Conservation (phyloP, 345 rosid species). For the Populus tremula region DNA sequence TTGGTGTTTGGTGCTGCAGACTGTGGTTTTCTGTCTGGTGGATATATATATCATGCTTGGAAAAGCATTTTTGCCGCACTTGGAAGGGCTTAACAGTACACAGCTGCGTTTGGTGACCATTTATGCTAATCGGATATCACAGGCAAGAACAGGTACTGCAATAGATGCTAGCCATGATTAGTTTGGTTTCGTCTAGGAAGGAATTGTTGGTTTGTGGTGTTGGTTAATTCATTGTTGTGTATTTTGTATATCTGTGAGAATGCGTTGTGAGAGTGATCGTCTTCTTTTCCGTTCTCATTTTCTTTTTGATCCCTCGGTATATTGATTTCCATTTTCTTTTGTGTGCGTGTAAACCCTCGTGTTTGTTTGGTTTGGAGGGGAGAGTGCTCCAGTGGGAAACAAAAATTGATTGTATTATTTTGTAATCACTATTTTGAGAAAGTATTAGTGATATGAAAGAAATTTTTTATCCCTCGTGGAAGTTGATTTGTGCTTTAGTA, state of each 20-base stretch:
- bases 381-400: constrained; percentile 21
- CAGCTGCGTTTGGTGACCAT: constrained; percentile 90
- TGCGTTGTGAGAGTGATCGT: constrained; percentile 23
- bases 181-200: constrained; percentile 8
- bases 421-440: constrained; percentile 31
- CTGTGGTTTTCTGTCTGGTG: constrained; percentile 97
- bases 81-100: constrained; percentile 89
- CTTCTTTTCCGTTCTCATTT: constrained; percentile 2
- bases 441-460: not conserved
- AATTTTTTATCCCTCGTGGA: not conserved
- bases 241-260: constrained; percentile 56
- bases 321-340: not conserved
- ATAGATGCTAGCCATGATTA: constrained; percentile 48
- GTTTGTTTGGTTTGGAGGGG: constrained; percentile 25
- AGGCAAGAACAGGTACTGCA: constrained; percentile 82
- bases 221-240: constrained; percentile 35
- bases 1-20: constrained; percentile 44
- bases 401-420: constrained; percentile 17
- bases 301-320: not conserved
- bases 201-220: constrained; percentile 21
- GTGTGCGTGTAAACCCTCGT: not conserved
- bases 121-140: constrained; percentile 94
- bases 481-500: not conserved
- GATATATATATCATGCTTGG: constrained; percentile 98
- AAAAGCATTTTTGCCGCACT: constrained; percentile 84